These are phyloP conservation scores for Penicillium sp. DNA, from an alignment of 2,329 filamentous ascomycete species.

Conservation along the genomic window DNA sequence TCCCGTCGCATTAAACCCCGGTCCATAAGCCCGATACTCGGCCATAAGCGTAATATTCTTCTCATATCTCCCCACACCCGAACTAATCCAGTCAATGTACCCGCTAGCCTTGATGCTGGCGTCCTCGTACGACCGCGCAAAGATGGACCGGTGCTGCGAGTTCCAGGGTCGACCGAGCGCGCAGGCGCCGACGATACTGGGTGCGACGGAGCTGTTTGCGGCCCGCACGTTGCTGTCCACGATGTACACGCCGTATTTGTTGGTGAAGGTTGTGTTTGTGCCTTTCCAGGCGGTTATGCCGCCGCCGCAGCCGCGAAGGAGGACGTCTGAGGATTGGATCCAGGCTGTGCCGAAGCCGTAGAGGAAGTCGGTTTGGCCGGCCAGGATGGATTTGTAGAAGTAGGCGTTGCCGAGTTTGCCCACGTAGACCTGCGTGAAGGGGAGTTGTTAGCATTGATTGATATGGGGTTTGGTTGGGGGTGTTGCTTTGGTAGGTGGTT, in stretches of 20 bases:
- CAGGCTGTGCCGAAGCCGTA: slow-evolving; percentile 72
- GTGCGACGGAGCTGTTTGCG: slow-evolving; percentile 56
- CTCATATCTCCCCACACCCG: slow-evolving; percentile 42
- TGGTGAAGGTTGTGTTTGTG: slow-evolving; percentile 68
- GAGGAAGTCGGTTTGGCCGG: slow-evolving; percentile 71
- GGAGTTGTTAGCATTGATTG: neutral
- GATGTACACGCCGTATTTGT: slow-evolving; percentile 72
- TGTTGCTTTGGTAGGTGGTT: neutral
- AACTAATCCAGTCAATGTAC: slow-evolving; percentile 60
- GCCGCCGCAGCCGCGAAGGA: slow-evolving; percentile 66
- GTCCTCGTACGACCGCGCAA: slow-evolving; percentile 62
- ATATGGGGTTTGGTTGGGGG: neutral
- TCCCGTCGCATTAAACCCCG: slow-evolving; percentile 60
- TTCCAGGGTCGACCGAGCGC: slow-evolving; percentile 70
- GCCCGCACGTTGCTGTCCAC: slow-evolving; percentile 60
- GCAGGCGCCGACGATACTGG: slow-evolving; percentile 55
- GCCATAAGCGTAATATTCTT: slow-evolving; percentile 61
- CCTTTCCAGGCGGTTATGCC: slow-evolving; percentile 74
- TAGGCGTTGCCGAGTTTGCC: slow-evolving; percentile 71
- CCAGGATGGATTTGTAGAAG: slow-evolving; percentile 65
- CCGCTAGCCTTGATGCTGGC: slow-evolving; percentile 59
- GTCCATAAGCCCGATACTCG: slow-evolving; percentile 60
- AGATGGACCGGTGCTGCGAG: slow-evolving; percentile 62
- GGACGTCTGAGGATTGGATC: slow-evolving; percentile 61
- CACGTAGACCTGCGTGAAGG: slow-evolving; percentile 60